Conservation (phyloP, 75 land plant genomes). For the Selaginella tamariscina region DNA sequence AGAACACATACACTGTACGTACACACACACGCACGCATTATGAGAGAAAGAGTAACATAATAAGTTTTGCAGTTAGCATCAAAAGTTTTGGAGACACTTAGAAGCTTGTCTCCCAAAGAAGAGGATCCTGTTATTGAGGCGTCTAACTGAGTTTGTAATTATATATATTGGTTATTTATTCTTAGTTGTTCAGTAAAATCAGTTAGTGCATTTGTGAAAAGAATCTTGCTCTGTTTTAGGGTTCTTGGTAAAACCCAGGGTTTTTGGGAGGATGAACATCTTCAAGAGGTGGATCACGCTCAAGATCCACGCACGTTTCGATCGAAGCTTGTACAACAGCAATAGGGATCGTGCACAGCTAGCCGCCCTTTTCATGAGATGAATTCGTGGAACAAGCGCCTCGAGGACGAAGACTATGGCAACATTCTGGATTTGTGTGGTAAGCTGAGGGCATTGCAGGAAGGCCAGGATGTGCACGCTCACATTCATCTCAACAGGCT, state of each 20-base stretch:
- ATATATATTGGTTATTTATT: no score
- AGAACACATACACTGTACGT: no score
- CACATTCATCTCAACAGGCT: background rate
- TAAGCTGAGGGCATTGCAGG: background rate
- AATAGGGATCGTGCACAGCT: background rate
- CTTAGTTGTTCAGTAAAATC: no score
- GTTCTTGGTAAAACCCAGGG: background rate
- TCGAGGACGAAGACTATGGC: background rate
- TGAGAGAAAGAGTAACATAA: background rate
- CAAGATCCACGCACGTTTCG: background rate
- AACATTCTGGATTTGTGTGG: background rate
- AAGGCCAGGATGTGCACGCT: background rate
- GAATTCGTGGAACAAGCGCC: slow-evolving; percentile 1
- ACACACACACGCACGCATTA: no score
- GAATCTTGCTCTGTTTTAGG: no score
- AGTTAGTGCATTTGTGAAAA: no score
- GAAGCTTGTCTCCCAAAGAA: background rate
- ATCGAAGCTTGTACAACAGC: background rate
- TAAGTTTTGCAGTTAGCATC: background rate
- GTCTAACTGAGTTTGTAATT: no score
- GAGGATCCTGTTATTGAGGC: background rate
- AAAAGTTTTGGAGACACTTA: background rate
- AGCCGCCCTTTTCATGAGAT: background rate
- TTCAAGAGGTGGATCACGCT: background rate
- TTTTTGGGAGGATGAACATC: background rate